phyloP scores from a whole-genome alignment of 1,284 basidiomycete species.

The Flammula alnicola region DNA sequence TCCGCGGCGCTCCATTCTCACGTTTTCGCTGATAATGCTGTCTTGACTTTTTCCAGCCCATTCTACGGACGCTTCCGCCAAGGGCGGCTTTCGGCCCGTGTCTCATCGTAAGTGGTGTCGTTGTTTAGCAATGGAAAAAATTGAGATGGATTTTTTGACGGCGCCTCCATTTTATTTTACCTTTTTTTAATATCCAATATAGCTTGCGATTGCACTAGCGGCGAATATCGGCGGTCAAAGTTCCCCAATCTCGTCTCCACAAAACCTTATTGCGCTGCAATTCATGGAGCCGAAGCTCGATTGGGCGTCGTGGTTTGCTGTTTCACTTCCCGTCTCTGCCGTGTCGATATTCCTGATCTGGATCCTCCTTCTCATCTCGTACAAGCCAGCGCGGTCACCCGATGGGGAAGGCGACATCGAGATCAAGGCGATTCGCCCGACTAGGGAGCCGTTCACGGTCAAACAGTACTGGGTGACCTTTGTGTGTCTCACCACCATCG shows the following conservation, averaged over 20 bases:
- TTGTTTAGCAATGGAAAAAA: not conserved
- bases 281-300: constrained; percentile 88
- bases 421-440: constrained; percentile 83
- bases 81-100: constrained; percentile 90
- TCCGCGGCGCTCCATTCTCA: constrained; percentile 5
- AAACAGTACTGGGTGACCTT: constrained; percentile 93
- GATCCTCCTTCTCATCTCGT: constrained; percentile 86
- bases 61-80: constrained; percentile 89
- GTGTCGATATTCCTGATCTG: constrained; percentile 91
- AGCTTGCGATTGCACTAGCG: constrained; percentile 96
- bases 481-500: constrained; percentile 88
- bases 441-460: constrained; percentile 77
- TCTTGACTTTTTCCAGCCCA: constrained; percentile 73
- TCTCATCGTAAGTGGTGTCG: constrained; percentile 72
- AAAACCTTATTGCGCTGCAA: constrained; percentile 93
- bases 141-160: constrained; percentile 4
- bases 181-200: constrained; percentile 10
- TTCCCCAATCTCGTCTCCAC: constrained; percentile 94
- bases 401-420: constrained; percentile 81
- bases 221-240: constrained; percentile 98
- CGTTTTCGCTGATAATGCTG: constrained; percentile 14
- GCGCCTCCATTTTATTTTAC: no score
- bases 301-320: constrained; percentile 95
- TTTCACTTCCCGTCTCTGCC: constrained; percentile 89
- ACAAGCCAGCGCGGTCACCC: constrained; percentile 71